Base-by-base conservation (phyloP, 768 basidiomycete species). In the Rhodotorula paludigena region DNA sequence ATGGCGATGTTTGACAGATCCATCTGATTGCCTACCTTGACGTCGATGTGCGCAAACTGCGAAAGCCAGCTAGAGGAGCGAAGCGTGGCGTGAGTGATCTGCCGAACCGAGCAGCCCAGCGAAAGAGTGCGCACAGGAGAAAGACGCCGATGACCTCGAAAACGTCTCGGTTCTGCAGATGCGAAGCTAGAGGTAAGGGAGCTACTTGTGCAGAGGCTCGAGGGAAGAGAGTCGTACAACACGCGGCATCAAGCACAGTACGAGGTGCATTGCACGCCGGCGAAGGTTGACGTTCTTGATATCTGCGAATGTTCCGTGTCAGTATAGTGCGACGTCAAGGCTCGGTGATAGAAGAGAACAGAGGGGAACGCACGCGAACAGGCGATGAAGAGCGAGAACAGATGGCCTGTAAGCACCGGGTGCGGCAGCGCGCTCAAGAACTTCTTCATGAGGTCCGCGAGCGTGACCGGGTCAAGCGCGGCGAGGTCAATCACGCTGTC, bases 121-220 rank as follows among this genome's bases (percentile, higher is more conserved):
- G 33, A 23, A 21, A 25, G 14, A 23, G 1, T 21, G 45, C 41
- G 23, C n/a, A 61, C 60, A 56, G 30, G 21, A 71, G 55, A 51
- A 71, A 71, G 35, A 71, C 51, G 45, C 64, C 61, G 28, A 71
- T 45, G 39, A 66, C 66, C 41, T 71, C 70, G 41, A 67, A 41
- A 0, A 71, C 66, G 44, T 71, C 63, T 11, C 66, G 41, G 39
- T 71, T 71, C 66, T 55, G 54, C 11, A n/a, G 38, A 5, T 3
- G 3, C 12, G 55, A 10, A 14, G 10, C 10, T 25, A 8, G 16
- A 15, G 20, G 1, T 20, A 30, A n/a, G 2, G 1, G 28, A 49
- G 36, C n/a, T n/a, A n/a, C n/a, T n/a, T n/a, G n/a, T n/a, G 18
- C n/a, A 0, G 33, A 25, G 33, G 33, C 18, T n/a, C 15, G 33